Conservation (phyloP, 140 eudicot genomes). For the Bidens hawaiensis region DNA sequence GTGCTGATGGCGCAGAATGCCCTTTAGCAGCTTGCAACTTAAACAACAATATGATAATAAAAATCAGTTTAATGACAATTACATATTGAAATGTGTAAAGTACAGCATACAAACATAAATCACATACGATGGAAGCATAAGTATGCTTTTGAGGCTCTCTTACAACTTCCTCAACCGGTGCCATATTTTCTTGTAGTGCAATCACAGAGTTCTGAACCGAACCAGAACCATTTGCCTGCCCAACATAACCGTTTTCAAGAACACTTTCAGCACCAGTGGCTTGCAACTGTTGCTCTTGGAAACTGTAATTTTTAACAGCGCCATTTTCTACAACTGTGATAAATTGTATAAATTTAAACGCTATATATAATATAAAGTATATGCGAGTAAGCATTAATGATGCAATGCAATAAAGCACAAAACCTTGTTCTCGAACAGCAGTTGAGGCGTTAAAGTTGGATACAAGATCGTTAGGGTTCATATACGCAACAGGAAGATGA, state of each 20-base stretch:
- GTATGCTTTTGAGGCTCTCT: conserved; percentile 92
- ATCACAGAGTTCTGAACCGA: conserved; percentile 53
- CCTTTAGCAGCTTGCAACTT: conserved; percentile 80
- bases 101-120: conserved; percentile 11
- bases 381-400: background rate
- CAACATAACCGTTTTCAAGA: conserved; percentile 45
- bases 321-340: conserved; percentile 54
- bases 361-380: background rate
- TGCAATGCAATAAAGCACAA: background rate
- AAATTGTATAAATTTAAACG: background rate
- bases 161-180: conserved; percentile 53
- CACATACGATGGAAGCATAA: conserved; percentile 91
- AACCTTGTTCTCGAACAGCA: conserved; percentile 61
- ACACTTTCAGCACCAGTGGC: conserved; percentile 44
- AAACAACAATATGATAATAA: conserved; percentile 9
- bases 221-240: conserved; percentile 78
- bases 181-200: conserved; percentile 34
- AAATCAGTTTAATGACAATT: conserved; percentile 10
- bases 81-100: background rate
- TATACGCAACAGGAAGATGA: conserved; percentile 55
- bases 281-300: conserved; percentile 57
- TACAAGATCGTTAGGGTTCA: conserved; percentile 58
- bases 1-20: too few species aligned
- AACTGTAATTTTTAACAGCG: conserved; percentile 38
- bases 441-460: conserved; percentile 47